Evolutionary conservation across 345 rosid species (phyloP).

Genomic region (Nephelium lappaceum): DNA sequence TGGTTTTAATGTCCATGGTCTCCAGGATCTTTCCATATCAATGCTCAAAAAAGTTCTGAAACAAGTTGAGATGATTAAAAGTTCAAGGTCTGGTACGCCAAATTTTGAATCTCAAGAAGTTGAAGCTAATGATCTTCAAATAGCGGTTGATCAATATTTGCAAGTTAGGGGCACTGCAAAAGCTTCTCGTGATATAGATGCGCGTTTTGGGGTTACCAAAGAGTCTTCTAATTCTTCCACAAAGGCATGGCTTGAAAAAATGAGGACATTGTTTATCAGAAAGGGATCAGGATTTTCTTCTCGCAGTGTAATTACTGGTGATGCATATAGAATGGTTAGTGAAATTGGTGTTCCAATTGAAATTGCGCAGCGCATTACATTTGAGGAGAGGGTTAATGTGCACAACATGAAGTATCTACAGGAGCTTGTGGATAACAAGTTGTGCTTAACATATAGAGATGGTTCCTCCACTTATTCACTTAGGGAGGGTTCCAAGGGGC

Average conservation of each 20-base stretch:
- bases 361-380: constrained; percentile 83
- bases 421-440: constrained; percentile 68
- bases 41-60: constrained; percentile 80
- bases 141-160: constrained; percentile 72
- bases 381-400: constrained; percentile 79
- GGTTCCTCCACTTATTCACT: constrained; percentile 79
- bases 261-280: constrained; percentile 79
- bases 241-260: constrained; percentile 92
- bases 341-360: constrained; percentile 88
- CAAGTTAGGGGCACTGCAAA: constrained; percentile 82
- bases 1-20: constrained; percentile 22
- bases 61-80: constrained; percentile 66
- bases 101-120: constrained; percentile 83
- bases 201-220: constrained; percentile 58
- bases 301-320: constrained; percentile 96
- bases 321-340: constrained; percentile 71
- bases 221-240: constrained; percentile 62
- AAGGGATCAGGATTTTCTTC: constrained; percentile 98
- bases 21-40: constrained; percentile 76
- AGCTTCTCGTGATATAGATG: constrained; percentile 60
- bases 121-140: constrained; percentile 74
- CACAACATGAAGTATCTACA: constrained; percentile 70
- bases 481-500: constrained; percentile 90
- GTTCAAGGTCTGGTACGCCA: constrained; percentile 77
- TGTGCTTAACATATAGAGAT: constrained; percentile 74